Evolutionary conservation across 2,329 filamentous ascomycete species (phyloP), one percentile per base, ranked within the genome.

Genomic region (Diaporthe ilicicola): DNA sequence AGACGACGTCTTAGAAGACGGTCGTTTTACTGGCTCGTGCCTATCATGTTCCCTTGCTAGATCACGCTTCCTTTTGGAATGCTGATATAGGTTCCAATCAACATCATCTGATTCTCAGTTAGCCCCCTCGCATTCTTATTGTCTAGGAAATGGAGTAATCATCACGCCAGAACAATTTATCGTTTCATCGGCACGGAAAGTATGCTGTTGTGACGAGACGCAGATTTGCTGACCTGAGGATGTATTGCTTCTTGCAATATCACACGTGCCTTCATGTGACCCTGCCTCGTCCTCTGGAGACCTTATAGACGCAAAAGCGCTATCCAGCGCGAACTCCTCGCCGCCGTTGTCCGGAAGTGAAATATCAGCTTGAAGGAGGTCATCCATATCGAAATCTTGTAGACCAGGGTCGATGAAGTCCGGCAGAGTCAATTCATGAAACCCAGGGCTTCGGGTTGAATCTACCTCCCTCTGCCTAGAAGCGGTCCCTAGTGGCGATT

Each of bases 321-420:
- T 50, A 12, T 50, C 44, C 1, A 64, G 44, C 8, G 29, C n/a
- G 19, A 24, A 64, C 32, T 27, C 1, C 19, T 50, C 44, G 15
- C 29, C 10, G 1, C 34, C 29, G 7, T 37, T 12, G 12, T 15
- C 59, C 48, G 29, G 1, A 6, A 29, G 29, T 13, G 59, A 50
- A 24, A 50, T 12, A 7, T 50, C 59, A 19, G n/a, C n/a, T n/a
- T 50, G 59, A 22, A 64, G 44, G 1, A 64, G 59, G 3, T 64
- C 44, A 8, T 64, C 59, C 7, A 64, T 64, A 8, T 64, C 44
- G 13, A 64, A 64, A 27, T 50, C 59, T 22, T 15, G 59, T 29
- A 64, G n/a, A 29, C n/a, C 19, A 12, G 29, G 34, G 27, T 64
- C 59, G 44, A 64, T 50, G 6, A 50, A 64, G 34, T 64, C 59